Base-by-base conservation (phyloP, 306 rosid species). In the Cicer bijugum region DNA sequence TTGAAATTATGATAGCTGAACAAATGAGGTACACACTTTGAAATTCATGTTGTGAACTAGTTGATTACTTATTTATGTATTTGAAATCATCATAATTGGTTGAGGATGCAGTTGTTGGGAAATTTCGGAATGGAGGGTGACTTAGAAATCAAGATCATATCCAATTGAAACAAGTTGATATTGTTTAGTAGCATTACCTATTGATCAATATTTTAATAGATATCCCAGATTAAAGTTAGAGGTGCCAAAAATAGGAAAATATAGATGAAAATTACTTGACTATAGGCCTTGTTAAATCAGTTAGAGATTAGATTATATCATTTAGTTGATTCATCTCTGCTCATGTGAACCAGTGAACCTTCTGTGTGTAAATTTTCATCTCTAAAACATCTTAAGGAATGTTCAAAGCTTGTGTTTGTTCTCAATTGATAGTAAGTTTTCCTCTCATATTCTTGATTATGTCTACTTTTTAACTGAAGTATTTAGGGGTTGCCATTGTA, bases 1-100 rank as follows among this genome's bases (percentile, higher is more conserved):
- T 94, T 71, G 98, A 94, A 77, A 89, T 94, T 76, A 91, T 94
- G 98, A 89, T 94, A 48, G 98, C 97, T 80, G 97, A 91, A 85
- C 80, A 74, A 48, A 85, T 84, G 60, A 87, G 97, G 98, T 91
- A 89, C 58, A n/a, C 19, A 43, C 75, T 70, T 68, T 71, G 11
- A 50, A 58, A 61, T 83, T 52, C 62, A 64, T 62, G 62, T 68
- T 33, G 43, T 62, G 9, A 79, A 70, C 59, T 74, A 43, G 73
- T 75, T 43, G 17, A 23, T 72, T 56, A 69, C 53, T 51, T 66
- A 65, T 63, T 74, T 57, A 12, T 17, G 2, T 38, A 1, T 20
- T 56, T 65, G 38, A 57, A 17, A 65, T 44, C 48, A 11, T 70
- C 51, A 16, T 70, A 45, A 8, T 20, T 57, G 46, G 10, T 16